Percentiles rank a stretch among this genome's conserved stretches.
phyloP scores from a whole-genome alignment of 2,329 filamentous ascomycete genomes.

The Fonsecaea nubica region DNA sequence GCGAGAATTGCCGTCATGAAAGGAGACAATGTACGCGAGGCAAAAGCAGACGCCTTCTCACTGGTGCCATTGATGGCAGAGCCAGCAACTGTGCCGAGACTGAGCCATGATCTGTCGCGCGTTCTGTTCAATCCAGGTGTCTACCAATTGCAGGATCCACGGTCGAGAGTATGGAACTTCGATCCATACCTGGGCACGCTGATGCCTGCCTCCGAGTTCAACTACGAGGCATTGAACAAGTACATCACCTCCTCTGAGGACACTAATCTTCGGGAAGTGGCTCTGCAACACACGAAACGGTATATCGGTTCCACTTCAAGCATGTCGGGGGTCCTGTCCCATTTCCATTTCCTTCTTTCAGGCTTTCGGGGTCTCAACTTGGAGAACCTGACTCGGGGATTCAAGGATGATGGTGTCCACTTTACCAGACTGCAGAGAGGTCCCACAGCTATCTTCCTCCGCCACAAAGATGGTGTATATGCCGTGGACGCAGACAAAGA shows the following conservation, averaged over 20 bases:
- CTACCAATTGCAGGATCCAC: conserved; percentile 86
- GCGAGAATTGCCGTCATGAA: conserved; percentile 16
- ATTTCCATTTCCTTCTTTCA: conserved; percentile 93
- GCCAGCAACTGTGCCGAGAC: conserved; percentile 31
- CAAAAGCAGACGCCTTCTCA: conserved; percentile 47
- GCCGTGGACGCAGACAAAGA: conserved; percentile 97
- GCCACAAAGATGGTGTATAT: conserved; percentile 83
- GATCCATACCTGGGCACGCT: conserved; percentile 92
- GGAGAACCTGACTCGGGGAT: conserved; percentile 69
- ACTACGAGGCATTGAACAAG: conserved; percentile 82
- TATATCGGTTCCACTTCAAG: conserved; percentile 97
- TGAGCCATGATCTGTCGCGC: conserved; percentile 69
- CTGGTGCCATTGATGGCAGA: conserved; percentile 57
- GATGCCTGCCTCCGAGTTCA: conserved; percentile 91
- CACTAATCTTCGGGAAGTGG: conserved; percentile 70
- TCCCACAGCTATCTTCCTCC: conserved; percentile 80
- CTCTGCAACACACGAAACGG: conserved; percentile 70
- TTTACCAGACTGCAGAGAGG: conserved; percentile 76
- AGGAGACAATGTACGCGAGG: conserved; percentile 21
- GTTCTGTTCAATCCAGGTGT: conserved; percentile 96
- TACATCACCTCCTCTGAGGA: conserved; percentile 95
- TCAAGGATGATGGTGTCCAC: conserved; percentile 63
- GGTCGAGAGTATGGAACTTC: conserved; percentile 91
- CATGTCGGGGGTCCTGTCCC: conserved; percentile 84
- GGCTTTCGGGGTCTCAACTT: conserved; percentile 77